phyloP scores from a whole-genome alignment of 2,329 filamentous ascomycete genomes.

The Corinectria fuckeliana region DNA sequence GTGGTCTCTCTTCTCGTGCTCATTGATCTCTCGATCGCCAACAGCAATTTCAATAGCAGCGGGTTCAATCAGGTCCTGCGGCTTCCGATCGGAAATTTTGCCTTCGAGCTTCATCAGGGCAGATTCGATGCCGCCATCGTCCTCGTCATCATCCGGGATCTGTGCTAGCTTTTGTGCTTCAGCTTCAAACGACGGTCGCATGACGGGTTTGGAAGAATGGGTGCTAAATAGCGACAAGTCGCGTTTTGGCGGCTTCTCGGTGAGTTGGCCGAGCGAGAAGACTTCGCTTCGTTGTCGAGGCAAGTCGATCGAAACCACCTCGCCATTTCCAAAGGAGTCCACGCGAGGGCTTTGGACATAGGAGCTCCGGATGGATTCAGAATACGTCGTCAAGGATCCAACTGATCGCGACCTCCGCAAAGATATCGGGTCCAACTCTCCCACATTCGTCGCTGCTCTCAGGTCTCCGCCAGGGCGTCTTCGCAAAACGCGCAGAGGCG shows the following conservation, averaged over 20 bases:
- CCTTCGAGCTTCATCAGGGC: conserved; percentile 92
- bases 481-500: conserved; percentile 69
- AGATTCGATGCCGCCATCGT: conserved; percentile 86
- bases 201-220: conserved; percentile 66
- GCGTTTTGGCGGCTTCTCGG: conserved; percentile 55
- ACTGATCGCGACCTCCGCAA: conserved; percentile 63
- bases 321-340: conserved; percentile 35
- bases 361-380: conserved; percentile 66
- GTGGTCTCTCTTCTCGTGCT: conserved; percentile 53
- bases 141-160: conserved; percentile 81
- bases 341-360: conserved; percentile 53
- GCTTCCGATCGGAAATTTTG: conserved; percentile 68
- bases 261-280: conserved; percentile 66
- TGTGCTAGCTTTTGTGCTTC: conserved; percentile 87
- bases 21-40: conserved; percentile 34
- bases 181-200: conserved; percentile 82
- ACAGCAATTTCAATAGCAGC: conserved; percentile 33
- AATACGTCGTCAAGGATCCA: conserved; percentile 65
- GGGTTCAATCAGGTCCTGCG: conserved; percentile 22
- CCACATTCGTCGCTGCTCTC: conserved; percentile 69
- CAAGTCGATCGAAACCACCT: conserved; percentile 28
- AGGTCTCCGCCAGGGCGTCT: conserved; percentile 78
- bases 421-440: conserved; percentile 60
- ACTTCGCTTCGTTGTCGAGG: conserved; percentile 46
- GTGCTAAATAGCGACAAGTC: conserved; percentile 65